These are phyloP conservation scores for Diaporthe sp. DNA, from an alignment of 2,329 filamentous ascomycete genomes.

Conservation along the genomic window DNA sequence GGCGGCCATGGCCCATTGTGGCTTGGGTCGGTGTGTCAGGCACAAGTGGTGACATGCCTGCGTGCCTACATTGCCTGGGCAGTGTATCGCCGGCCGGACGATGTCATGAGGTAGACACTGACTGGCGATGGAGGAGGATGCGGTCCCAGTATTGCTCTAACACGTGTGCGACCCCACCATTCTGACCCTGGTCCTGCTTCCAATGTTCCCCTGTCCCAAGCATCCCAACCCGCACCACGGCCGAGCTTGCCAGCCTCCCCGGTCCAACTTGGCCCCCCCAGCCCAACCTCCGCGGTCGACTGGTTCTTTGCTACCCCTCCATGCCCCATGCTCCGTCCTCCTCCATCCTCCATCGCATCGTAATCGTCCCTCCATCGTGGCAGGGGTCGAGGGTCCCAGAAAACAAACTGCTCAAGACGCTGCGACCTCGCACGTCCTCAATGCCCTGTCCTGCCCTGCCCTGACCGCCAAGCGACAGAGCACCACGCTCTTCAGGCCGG, in stretches of 20 bases:
- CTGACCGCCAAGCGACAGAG: constrained; percentile 34
- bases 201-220: constrained; percentile 18
- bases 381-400: constrained; percentile 32
- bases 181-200: constrained; percentile 25
- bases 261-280: constrained; percentile 15
- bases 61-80: not conserved
- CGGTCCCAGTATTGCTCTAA: constrained; percentile 41
- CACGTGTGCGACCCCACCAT: constrained; percentile 45
- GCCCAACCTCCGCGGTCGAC: constrained; percentile 22
- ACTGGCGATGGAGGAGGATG: constrained; percentile 31
- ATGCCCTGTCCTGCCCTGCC: constrained; percentile 21
- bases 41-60: not conserved
- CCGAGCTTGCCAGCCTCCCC: constrained; percentile 34
- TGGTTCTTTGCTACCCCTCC: constrained; percentile 33
- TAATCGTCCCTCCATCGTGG: constrained; percentile 26
- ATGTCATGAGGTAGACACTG: constrained; percentile 29
- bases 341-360: constrained; percentile 17
- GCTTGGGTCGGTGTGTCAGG: constrained; percentile 32
- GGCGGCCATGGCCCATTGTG: constrained; percentile 22
- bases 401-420: constrained; percentile 21
- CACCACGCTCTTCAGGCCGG: constrained; percentile 22
- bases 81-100: not conserved
- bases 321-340: constrained; percentile 19
- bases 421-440: constrained; percentile 28
- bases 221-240: constrained; percentile 28